Base-by-base conservation (phyloP, 352 stramenopile species). In the Globisporangium recalcitrans region DNA sequence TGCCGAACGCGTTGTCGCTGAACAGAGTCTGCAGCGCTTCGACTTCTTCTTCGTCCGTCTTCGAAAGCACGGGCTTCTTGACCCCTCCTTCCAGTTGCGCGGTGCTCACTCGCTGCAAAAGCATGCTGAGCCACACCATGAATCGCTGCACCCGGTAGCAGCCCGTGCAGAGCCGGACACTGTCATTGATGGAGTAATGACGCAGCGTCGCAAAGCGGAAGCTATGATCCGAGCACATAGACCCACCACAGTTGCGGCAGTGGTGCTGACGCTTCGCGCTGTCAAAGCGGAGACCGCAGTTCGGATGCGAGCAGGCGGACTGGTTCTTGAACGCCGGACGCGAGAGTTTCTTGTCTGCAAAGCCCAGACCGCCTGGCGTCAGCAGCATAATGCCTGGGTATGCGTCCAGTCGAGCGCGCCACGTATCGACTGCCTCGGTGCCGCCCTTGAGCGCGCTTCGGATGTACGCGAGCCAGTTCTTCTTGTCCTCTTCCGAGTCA, bases 211-310 rank as follows among this genome's bases (percentile, higher is more conserved):
- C 76, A 29, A 89, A 93, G 14, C 77, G 75, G 22, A 74, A 81
- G 67, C 85, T 93, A 66, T 93, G 85, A 64, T 91, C 81, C 9
- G 85, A 91, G 62, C 85, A 93, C 19, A 91, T 76, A 0, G 82
- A 87, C 21, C 80, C 80, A 11, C 85, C 85, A 42, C 85, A 93
- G 67, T 91, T 93, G 9, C 82, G 82, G 42, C 85, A 93, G 68
- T 93, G 82, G 56, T 93, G 85, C 65, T 93, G 85, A 22, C 85
- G 78, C 70, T 90, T 90, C 3, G 80, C 79, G 58, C 73, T 86
- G 58, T 93, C 85, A 54, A 93, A 91, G 24, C 79, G 79, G 48
- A 84, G 72, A n/a, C 69, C 58, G 56, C 85, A 93, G 27, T 70
- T 78, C 10, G 78, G 75, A 38, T 91, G 82, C 29, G 68, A 75